Evolutionary conservation across 2,329 filamentous ascomycete species (phyloP).

Genomic region (Cytospora leucostoma): DNA sequence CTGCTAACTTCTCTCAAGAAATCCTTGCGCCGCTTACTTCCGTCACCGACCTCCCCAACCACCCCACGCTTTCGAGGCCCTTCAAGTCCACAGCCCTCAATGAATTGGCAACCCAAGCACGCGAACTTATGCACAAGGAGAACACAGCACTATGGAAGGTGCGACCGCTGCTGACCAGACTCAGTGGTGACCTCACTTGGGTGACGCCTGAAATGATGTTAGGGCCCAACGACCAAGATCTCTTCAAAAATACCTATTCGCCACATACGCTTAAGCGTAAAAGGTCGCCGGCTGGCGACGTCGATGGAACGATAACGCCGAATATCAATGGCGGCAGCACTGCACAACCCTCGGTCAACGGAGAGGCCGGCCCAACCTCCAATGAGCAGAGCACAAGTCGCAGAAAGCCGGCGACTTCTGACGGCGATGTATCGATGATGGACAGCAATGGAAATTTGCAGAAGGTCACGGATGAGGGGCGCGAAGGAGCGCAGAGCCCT

Average conservation of each 20-base stretch:
- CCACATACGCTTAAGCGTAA: slow-evolving; percentile 38
- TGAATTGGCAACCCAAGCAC: slow-evolving; percentile 68
- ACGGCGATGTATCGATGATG: slow-evolving; percentile 32
- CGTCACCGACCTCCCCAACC: slow-evolving; percentile 71
- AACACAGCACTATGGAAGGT: slow-evolving; percentile 72
- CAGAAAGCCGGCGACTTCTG: slow-evolving; percentile 3
- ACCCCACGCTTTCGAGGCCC: slow-evolving; percentile 72
- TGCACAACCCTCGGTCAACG: slow-evolving; percentile 28
- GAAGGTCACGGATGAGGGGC: slow-evolving; percentile 13
- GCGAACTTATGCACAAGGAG: slow-evolving; percentile 73
- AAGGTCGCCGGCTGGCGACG: slow-evolving; percentile 7
- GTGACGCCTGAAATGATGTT: slow-evolving; percentile 61
- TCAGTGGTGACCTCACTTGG: slow-evolving; percentile 75
- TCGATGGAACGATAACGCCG: slow-evolving; percentile 21
- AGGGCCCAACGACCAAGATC: slow-evolving; percentile 55
- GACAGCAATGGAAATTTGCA: slow-evolving; percentile 22
- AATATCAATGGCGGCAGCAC: slow-evolving; percentile 20
- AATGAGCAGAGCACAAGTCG: background rate
- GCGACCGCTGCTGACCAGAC: slow-evolving; percentile 70
- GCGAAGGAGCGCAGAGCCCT: background rate
- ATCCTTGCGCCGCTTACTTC: slow-evolving; percentile 75
- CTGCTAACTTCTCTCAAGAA: slow-evolving; percentile 49
- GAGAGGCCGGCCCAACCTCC: background rate
- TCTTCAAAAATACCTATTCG: slow-evolving; percentile 54
- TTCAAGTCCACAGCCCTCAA: slow-evolving; percentile 74